These are phyloP conservation scores for Peronospora destructor DNA, from an alignment of 352 stramenopile species.

Conservation along the genomic window DNA sequence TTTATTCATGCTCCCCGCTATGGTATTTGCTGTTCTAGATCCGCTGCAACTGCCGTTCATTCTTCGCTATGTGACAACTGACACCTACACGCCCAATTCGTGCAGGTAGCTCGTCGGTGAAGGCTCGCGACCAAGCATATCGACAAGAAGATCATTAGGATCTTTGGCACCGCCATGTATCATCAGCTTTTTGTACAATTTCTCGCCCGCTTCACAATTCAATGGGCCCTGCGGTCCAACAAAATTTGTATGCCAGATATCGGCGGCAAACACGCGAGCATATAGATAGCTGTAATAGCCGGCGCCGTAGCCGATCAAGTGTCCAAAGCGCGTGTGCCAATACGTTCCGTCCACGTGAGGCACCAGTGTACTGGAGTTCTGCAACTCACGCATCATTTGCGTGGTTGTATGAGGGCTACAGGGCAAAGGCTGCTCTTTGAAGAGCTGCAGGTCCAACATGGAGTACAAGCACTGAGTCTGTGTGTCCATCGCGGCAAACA, in stretches of 20 bases:
- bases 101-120: slow-evolving; percentile 59
- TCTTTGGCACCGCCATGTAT: slow-evolving; percentile 83
- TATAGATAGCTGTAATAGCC: slow-evolving; percentile 91
- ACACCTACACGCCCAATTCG: slow-evolving; percentile 55
- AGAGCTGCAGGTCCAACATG: slow-evolving; percentile 68
- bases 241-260: slow-evolving; percentile 84
- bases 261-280: slow-evolving; percentile 82
- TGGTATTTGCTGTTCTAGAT: slow-evolving; percentile 10
- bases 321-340: slow-evolving; percentile 84
- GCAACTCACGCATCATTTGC: slow-evolving; percentile 47
- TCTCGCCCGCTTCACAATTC: slow-evolving; percentile 44
- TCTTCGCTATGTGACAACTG: neutral
- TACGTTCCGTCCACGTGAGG: slow-evolving; percentile 70
- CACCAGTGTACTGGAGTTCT: slow-evolving; percentile 69
- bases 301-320: slow-evolving; percentile 86
- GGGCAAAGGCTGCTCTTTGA: slow-evolving; percentile 48
- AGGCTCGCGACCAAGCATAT: slow-evolving; percentile 56
- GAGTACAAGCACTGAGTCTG: slow-evolving; percentile 82
- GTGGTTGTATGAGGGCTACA: slow-evolving; percentile 42
- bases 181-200: slow-evolving; percentile 70
- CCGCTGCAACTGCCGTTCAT: neutral
- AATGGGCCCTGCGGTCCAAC: slow-evolving; percentile 43
- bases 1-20: slow-evolving; percentile 27
- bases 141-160: slow-evolving; percentile 72
- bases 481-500: slow-evolving; percentile 88